Percentiles rank a stretch among this genome's conserved stretches.
Evolutionary conservation across 2,329 filamentous ascomycete genomes (phyloP).

Genomic region (Mollisia scopiformis): DNA sequence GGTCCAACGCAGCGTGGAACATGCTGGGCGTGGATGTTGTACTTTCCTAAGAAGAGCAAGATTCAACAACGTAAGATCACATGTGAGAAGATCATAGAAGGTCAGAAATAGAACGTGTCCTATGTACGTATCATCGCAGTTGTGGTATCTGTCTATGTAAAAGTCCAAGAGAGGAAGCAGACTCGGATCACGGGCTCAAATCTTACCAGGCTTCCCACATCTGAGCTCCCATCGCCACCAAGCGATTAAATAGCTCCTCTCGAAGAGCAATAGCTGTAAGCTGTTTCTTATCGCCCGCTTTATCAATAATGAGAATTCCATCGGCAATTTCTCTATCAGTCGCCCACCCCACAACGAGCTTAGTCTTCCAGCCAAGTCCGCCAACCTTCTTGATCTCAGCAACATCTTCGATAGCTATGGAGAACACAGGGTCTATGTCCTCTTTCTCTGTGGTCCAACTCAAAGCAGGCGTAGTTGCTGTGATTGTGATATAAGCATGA

Average conservation of each 20-base stretch:
- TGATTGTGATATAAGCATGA: conserved; percentile 69
- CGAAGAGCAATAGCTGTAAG: conserved; percentile 73
- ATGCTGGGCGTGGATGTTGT: too few relatives aligned
- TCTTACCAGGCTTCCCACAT: conserved; percentile 79
- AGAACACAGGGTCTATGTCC: conserved; percentile 66
- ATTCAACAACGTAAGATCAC: too few relatives aligned
- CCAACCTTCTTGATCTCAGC: conserved; percentile 77
- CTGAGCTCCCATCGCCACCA: conserved; percentile 76
- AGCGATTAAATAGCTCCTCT: conserved; percentile 80
- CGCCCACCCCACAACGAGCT: conserved; percentile 80
- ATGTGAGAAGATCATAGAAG: too few relatives aligned
- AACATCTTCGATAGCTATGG: conserved; percentile 71
- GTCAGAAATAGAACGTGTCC: too few relatives aligned
- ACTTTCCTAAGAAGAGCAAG: too few relatives aligned
- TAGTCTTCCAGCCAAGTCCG: conserved; percentile 83
- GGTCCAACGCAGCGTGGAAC: too few relatives aligned
- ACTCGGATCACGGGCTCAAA: neutral
- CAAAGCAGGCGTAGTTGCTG: conserved; percentile 69
- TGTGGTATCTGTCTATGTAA: neutral
- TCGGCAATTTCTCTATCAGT: conserved; percentile 75
- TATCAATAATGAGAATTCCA: conserved; percentile 52
- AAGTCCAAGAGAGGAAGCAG: neutral
- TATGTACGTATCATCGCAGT: neutral
- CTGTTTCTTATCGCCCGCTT: conserved; percentile 55
- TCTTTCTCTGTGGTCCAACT: conserved; percentile 46